phyloP scores from a whole-genome alignment of 1,284 basidiomycete genomes.

The Phylloboletellus chloephorus region DNA sequence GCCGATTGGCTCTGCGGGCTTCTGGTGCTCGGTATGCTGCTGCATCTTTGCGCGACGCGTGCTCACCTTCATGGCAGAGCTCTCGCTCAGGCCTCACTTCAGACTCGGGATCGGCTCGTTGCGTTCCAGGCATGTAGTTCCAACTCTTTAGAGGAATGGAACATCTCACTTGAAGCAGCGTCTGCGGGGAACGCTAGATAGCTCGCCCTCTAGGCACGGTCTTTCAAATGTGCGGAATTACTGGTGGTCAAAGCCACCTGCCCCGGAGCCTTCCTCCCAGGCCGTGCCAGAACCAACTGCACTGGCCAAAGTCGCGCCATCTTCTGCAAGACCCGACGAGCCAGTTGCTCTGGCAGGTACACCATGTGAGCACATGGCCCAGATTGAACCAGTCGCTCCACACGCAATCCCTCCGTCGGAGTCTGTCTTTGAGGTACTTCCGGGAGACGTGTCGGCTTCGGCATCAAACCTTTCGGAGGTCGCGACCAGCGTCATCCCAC shows the following conservation, averaged over 20 bases:
- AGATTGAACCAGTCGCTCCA: not conserved
- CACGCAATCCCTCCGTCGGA: slow-evolving; percentile 4
- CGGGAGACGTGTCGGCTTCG: slow-evolving; percentile 8
- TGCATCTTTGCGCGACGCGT: not conserved
- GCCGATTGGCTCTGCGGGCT: slow-evolving; percentile 25
- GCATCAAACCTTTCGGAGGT: slow-evolving; percentile 22
- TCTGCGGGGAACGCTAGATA: slow-evolving; percentile 4
- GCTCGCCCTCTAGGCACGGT: slow-evolving; percentile 6
- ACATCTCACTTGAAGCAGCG: slow-evolving; percentile 10
- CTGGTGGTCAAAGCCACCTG: slow-evolving; percentile 30
- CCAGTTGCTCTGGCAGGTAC: not conserved
- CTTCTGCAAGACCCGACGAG: slow-evolving; percentile 2
- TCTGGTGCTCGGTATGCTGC: slow-evolving; percentile 21
- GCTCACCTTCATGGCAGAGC: slow-evolving; percentile 15
- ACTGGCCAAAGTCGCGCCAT: not conserved
- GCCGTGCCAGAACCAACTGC: slow-evolving; percentile 6
- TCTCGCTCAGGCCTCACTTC: slow-evolving; percentile 10
- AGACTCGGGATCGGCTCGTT: slow-evolving; percentile 10
- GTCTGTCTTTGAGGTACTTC: slow-evolving; percentile 4
- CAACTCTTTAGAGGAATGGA: not conserved
- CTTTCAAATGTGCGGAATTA: slow-evolving; percentile 23
- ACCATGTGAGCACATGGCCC: not conserved
- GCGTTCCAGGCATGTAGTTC: slow-evolving; percentile 23
- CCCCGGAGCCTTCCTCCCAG: slow-evolving; percentile 2
- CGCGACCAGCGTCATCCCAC: slow-evolving; percentile 32